These are phyloP conservation scores for Botrytis galanthina DNA, from an alignment of 2,329 filamentous ascomycete genomes.

Conservation along the genomic window DNA sequence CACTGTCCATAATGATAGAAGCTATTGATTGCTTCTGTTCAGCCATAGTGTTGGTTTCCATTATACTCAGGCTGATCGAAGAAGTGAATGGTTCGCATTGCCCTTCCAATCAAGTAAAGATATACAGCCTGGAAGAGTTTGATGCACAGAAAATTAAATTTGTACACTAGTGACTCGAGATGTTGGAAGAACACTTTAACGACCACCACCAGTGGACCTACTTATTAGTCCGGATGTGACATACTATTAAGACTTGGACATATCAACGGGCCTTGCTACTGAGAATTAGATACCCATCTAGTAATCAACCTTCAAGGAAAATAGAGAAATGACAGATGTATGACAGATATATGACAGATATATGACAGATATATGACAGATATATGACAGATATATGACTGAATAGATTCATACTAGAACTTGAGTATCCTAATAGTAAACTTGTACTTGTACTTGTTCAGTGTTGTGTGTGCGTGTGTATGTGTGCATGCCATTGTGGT, in stretches of 20 bases:
- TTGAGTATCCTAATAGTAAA: not conserved
- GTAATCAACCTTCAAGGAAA: not conserved
- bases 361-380: too few relatives aligned
- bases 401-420: not conserved
- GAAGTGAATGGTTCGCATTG: not conserved
- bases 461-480: not conserved
- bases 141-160: not conserved
- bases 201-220: too few relatives aligned
- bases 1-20: not conserved
- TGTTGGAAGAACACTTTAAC: not conserved
- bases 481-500: not conserved
- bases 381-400: not conserved
- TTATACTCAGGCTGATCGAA: not conserved
- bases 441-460: not conserved
- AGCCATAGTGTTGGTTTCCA: not conserved
- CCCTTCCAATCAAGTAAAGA: not conserved
- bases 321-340: not conserved
- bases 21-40: not conserved
- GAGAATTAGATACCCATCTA: not conserved
- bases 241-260: not conserved
- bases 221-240: not conserved
- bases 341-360: not conserved
- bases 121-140: not conserved
- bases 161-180: not conserved
- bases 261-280: not conserved